These are phyloP conservation scores for Gryganskiella cystojenkinii DNA, from an alignment of 192 early-diverging fungal species.

Conservation along the genomic window DNA sequence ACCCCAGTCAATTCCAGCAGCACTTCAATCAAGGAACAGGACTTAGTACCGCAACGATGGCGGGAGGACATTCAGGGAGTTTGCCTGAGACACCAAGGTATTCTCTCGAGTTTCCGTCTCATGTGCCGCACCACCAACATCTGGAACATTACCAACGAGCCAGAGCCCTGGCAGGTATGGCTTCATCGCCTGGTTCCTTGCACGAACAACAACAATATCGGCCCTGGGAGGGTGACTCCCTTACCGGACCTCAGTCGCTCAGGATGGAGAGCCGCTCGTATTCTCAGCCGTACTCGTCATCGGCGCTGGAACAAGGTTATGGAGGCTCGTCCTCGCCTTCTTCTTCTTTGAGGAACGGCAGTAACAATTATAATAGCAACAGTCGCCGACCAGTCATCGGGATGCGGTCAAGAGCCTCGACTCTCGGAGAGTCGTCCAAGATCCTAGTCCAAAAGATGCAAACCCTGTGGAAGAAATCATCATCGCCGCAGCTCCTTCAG, in stretches of 20 bases:
- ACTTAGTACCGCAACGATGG: no score
- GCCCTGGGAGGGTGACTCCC: not conserved
- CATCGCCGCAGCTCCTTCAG: not conserved
- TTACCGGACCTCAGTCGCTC: not conserved
- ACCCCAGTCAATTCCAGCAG: constrained; percentile 3
- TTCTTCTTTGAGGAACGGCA: not conserved
- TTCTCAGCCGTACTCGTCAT: not conserved
- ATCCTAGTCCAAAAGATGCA: constrained; percentile 35
- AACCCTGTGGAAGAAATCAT: constrained; percentile 8
- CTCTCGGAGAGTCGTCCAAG: constrained; percentile 38
- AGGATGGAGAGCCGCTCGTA: constrained; percentile 4
- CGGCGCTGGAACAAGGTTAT: not conserved
- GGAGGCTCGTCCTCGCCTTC: not conserved
- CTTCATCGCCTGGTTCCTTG: not conserved
- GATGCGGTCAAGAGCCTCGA: constrained; percentile 7
- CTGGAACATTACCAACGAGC: constrained; percentile 36
- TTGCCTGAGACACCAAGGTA: constrained; percentile 34
- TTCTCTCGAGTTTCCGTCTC: constrained; percentile 44
- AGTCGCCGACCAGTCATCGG: not conserved
- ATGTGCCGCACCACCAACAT: constrained; percentile 34
- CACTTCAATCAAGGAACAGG: constrained; percentile 4
- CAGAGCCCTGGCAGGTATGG: constrained; percentile 6
- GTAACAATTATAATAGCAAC: not conserved
- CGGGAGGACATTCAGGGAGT: not conserved
- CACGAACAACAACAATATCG: not conserved